Evolutionary conservation across 2,329 filamentous ascomycete genomes (phyloP).

Genomic region (Aspergillus piperis): DNA sequence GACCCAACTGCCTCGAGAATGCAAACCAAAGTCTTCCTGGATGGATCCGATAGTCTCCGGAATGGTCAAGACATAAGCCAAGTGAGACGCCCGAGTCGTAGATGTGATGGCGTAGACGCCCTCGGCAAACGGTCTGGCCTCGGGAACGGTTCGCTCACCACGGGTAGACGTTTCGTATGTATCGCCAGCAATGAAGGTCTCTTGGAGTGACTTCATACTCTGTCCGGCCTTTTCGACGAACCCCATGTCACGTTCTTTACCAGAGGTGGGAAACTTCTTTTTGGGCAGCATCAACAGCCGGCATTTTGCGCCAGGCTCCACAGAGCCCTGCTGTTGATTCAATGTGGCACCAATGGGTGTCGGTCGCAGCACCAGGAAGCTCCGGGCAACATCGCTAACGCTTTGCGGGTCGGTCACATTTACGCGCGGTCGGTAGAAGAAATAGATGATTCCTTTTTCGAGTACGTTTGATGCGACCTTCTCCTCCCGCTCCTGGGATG

Average conservation of each 20-base stretch:
- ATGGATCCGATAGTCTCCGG: constrained; percentile 69
- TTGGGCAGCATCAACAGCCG: constrained; percentile 79
- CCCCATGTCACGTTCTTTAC: constrained; percentile 71
- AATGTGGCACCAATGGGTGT: constrained; percentile 70
- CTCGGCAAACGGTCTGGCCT: constrained; percentile 75
- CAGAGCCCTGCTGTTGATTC: constrained; percentile 52
- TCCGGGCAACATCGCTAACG: constrained; percentile 73
- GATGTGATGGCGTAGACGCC: constrained; percentile 81
- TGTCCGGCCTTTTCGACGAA: constrained; percentile 77
- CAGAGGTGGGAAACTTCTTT: constrained; percentile 73
- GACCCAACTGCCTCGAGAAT: constrained; percentile 72
- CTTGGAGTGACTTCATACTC: constrained; percentile 69
- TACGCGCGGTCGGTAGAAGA: constrained; percentile 81
- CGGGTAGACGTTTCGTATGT: constrained; percentile 76
- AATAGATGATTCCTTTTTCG: constrained; percentile 89
- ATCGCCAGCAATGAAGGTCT: constrained; percentile 65
- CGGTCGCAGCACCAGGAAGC: constrained; percentile 76
- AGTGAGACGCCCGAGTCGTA: constrained; percentile 70
- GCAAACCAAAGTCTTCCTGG: constrained; percentile 73
- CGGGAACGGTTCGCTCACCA: constrained; percentile 67
- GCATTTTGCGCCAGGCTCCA: constrained; percentile 61
- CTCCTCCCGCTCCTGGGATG: constrained; percentile 54
- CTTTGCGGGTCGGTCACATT: constrained; percentile 68
- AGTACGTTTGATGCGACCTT: constrained; percentile 64
- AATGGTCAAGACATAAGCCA: constrained; percentile 78